Evolutionary conservation across 2,329 filamentous ascomycete species (phyloP).

Genomic region (Neospermospora avenae): DNA sequence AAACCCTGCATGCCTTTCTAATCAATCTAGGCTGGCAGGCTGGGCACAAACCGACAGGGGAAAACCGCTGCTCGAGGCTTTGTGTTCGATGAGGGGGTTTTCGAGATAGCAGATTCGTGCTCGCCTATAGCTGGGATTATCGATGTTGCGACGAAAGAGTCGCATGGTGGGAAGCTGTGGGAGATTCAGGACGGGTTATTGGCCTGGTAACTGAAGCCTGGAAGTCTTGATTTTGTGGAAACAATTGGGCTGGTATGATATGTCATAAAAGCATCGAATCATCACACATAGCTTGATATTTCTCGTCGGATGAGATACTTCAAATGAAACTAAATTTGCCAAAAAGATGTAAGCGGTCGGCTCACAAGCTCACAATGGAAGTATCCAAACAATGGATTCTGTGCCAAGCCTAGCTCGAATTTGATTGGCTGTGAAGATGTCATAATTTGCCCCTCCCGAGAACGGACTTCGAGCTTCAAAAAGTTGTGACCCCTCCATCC

Average conservation of each 20-base stretch:
- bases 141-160: background rate
- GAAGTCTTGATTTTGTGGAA: too few species aligned
- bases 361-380: too few species aligned
- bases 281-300: too few species aligned
- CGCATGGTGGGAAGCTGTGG: background rate
- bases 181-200: background rate
- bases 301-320: too few species aligned
- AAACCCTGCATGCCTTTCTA: conserved; percentile 34
- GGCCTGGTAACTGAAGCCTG: background rate
- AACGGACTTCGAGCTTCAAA: conserved; percentile 6
- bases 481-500: conserved; percentile 10
- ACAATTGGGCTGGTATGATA: too few species aligned
- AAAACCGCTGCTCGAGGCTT: conserved; percentile 23
- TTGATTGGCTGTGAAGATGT: background rate
- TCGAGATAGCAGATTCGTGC: conserved; percentile 7
- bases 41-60: conserved; percentile 30
- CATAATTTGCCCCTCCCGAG: background rate
- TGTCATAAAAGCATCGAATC: too few species aligned
- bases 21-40: conserved; percentile 31
- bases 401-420: background rate
- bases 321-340: too few species aligned
- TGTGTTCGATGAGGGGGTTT: conserved; percentile 20
- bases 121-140: conserved; percentile 8
- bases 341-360: too few species aligned
- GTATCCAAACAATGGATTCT: background rate